Evolutionary conservation across 352 stramenopile species (phyloP).

Genomic region (Phytophthora hibernalis): DNA sequence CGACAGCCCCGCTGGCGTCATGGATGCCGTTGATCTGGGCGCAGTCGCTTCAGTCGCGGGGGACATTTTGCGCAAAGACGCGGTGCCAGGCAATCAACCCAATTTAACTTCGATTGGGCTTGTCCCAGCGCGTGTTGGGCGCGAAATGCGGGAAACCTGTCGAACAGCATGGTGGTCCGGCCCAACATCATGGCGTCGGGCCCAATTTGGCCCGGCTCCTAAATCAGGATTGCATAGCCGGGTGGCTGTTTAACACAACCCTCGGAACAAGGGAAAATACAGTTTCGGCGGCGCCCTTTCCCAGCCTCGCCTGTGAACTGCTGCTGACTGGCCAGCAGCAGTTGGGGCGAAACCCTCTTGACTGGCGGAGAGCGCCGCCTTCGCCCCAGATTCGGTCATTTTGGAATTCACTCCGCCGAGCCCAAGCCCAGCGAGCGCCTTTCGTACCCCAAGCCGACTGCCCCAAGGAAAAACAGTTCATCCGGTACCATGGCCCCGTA

Average conservation of each 20-base stretch:
- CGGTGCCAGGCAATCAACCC: slow-evolving; percentile 4
- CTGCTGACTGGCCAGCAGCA: slow-evolving; percentile 48
- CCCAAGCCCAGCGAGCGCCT: slow-evolving; percentile 48
- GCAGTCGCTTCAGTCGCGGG: background rate
- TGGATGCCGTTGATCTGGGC: background rate
- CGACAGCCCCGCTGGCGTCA: slow-evolving; percentile 19
- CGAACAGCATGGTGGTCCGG: background rate
- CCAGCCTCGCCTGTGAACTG: slow-evolving; percentile 20
- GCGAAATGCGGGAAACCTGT: background rate
- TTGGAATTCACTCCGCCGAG: slow-evolving; percentile 79
- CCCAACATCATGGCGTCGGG: background rate
- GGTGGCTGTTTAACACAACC: slow-evolving; percentile 28
- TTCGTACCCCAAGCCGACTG: slow-evolving; percentile 30
- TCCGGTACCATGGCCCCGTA: slow-evolving; percentile 80
- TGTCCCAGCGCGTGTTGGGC: slow-evolving; percentile 1
- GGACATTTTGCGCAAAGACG: slow-evolving; percentile 26
- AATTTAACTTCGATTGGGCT: background rate
- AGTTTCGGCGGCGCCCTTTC: slow-evolving; percentile 30
- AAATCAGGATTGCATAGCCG: slow-evolving; percentile 27
- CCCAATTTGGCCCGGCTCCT: slow-evolving; percentile 17
- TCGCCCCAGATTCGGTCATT: slow-evolving; percentile 47
- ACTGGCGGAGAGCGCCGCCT: slow-evolving; percentile 39
- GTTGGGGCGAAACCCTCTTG: slow-evolving; percentile 35
- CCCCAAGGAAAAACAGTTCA: slow-evolving; percentile 40
- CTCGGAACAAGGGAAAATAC: slow-evolving; percentile 7